Percentiles rank a stretch among this genome's conserved stretches.
phyloP scores from a whole-genome alignment of 2,329 filamentous ascomycete genomes.

The Hypoxylon sp. region DNA sequence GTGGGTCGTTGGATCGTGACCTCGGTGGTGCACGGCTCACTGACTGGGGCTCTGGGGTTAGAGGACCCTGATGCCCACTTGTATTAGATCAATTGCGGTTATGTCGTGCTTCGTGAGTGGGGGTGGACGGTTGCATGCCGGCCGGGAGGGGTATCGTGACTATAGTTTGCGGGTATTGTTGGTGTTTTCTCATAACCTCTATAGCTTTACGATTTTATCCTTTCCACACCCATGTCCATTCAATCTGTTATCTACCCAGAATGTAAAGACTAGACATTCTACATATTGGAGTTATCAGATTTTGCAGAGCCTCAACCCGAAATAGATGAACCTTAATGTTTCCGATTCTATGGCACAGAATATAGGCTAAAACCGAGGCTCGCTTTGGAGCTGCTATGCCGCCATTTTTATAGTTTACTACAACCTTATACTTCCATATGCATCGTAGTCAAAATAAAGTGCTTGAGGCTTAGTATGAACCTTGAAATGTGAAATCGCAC shows the following conservation, averaged over 20 bases:
- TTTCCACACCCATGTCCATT: not conserved
- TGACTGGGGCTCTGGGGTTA: not conserved
- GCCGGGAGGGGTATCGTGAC: conserved; percentile 56
- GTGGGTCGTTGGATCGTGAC: conserved; percentile 58
- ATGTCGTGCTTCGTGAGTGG: conserved; percentile 64
- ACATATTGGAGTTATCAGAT: not conserved
- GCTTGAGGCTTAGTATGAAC: conserved; percentile 11
- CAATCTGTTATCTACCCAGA: not conserved
- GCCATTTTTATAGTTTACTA: not conserved
- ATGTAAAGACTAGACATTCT: not conserved
- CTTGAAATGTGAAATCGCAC: conserved; percentile 7
- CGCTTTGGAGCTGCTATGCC: not conserved
- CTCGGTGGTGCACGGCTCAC: conserved; percentile 47
- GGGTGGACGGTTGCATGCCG: conserved; percentile 47
- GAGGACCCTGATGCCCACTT: conserved; percentile 34
- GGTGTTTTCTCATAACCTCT: not conserved
- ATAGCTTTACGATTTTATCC: not conserved
- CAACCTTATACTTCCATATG: not conserved
- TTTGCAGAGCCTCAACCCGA: not conserved
- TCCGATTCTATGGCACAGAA: not conserved
- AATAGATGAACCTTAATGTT: conserved; percentile 15
- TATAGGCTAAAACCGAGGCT: conserved; percentile 13
- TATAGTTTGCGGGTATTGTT: conserved; percentile 56
- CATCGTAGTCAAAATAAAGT: conserved; percentile 28
- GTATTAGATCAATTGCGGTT: conserved; percentile 48